Evolutionary conservation across 768 basidiomycete species (phyloP), one percentile per base, ranked within the genome.

Genomic region (Mrakia frigida): DNA sequence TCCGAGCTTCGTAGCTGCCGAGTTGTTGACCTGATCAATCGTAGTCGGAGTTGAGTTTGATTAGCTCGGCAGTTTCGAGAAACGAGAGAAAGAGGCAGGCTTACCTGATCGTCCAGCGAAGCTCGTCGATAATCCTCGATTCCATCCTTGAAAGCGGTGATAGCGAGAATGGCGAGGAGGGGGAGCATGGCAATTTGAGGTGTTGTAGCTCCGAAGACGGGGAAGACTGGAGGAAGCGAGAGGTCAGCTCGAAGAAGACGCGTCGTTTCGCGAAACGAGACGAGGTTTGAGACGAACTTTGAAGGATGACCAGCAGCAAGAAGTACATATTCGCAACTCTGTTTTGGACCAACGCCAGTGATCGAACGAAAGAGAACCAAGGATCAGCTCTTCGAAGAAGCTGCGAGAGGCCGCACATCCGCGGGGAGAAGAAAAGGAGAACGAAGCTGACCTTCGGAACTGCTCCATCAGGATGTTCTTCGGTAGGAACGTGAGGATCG

Each of bases 121-220:
- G 91, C 91, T 70, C 96, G 90, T n/a, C 95, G 89, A 82, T 93
- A 95, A 84, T 99, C 96, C 84, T 98, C 96, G 46, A 98, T 86
- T 10, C 91, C 96, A 82, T 99, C 96, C 84, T 98, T 99, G 86
- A 97, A 88, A 4, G 91, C 95, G 23, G 96, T 98, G 70, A 96
- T 91, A 39, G 85, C 82, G 56, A 99, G 83, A 79, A 98, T 96
- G 84, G 95, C 92, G 53, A 91, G 85, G 10, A 98, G 87, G 0
- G 96, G 96, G 6, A 98, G 84, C 80, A 92, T 90, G 5, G 93
- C 89, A 77, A 93, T 88, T 61, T 90, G 87, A 1, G 93, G 90
- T 2, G 91, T 87, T 2, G 92, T 88, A 0, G 94, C 92, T 69
- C 93, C 96, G 82, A 98, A 98, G 43, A 97, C 84, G 74, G 94